A percentile compares a stretch with the other conserved stretches of the same genome.
Evolutionary conservation across 768 basidiomycete species (phyloP).

Genomic region (Collybia nuda): DNA sequence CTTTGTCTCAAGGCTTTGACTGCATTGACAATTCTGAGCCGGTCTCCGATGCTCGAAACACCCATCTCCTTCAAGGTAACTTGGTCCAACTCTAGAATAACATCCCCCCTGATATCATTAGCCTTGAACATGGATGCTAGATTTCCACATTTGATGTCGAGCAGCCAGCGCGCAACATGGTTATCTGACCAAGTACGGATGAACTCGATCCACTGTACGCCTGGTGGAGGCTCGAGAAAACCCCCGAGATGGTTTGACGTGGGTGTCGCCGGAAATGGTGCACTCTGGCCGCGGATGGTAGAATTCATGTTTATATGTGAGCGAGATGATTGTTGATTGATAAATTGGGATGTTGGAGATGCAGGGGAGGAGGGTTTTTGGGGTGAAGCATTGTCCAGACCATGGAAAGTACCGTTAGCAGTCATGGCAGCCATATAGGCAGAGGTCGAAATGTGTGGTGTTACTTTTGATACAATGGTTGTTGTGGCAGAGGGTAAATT

Average conservation of each 20-base stretch:
- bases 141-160: slow-evolving; percentile 69
- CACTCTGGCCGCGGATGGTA: slow-evolving; percentile 39
- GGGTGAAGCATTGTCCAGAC: slow-evolving; percentile 14
- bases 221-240: slow-evolving; percentile 57
- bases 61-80: slow-evolving; percentile 87
- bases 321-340: slow-evolving; percentile 33
- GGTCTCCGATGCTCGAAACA: slow-evolving; percentile 85
- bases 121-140: slow-evolving; percentile 70
- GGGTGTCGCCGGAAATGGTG: slow-evolving; percentile 40
- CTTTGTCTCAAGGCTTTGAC: slow-evolving; percentile 76
- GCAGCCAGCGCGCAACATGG: slow-evolving; percentile 77
- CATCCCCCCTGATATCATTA: slow-evolving; percentile 91
- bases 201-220: slow-evolving; percentile 59
- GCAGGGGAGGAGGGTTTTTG: slow-evolving; percentile 44
- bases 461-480: neutral
- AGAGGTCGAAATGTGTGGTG: neutral
- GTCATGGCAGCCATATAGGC: slow-evolving; percentile 15
- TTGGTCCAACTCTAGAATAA: slow-evolving; percentile 91
- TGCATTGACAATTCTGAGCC: slow-evolving; percentile 82
- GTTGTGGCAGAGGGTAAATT: neutral
- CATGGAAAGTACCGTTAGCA: slow-evolving; percentile 10
- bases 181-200: slow-evolving; percentile 71
- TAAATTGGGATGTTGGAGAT: slow-evolving; percentile 40
- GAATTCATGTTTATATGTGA: slow-evolving; percentile 40
- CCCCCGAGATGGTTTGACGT: slow-evolving; percentile 25